Evolutionary conservation across 2,329 filamentous ascomycete species (phyloP).

Genomic region (Ceratocystis eucalypticola): DNA sequence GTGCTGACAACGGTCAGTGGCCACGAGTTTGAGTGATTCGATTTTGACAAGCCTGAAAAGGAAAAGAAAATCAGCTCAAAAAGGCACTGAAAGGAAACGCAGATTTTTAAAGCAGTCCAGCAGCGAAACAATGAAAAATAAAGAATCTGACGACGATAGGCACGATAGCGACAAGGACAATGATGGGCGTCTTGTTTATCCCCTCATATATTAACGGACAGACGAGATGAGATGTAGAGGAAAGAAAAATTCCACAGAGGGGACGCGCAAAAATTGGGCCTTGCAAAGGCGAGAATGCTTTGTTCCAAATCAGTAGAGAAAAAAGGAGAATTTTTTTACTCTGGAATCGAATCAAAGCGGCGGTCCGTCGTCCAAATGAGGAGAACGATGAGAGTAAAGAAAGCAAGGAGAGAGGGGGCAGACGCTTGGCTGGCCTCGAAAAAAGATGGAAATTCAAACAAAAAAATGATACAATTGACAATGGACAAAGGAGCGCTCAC

Average conservation of each 20-base stretch:
- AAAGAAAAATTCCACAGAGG: background rate
- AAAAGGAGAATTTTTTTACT: background rate
- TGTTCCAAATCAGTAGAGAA: background rate
- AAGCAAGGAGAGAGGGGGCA: conserved; percentile 1
- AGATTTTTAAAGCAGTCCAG: too few relatives aligned
- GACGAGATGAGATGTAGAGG: background rate
- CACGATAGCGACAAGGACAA: background rate
- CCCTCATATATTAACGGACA: background rate
- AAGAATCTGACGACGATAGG: background rate
- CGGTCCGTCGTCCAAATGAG: background rate
- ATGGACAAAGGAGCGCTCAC: background rate
- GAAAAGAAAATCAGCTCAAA: background rate
- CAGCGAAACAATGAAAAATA: background rate
- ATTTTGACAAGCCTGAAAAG: background rate
- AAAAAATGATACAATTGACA: too few relatives aligned
- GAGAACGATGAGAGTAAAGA: background rate
- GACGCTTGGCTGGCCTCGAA: background rate
- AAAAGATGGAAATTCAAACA: background rate
- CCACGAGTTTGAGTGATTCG: background rate
- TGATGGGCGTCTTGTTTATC: background rate
- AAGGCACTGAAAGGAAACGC: background rate
- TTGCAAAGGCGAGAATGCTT: background rate
- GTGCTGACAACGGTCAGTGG: background rate
- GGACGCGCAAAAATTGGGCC: background rate
- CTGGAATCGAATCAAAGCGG: conserved; percentile 7